Evolutionary conservation across 2,329 filamentous ascomycete genomes (phyloP), one percentile per base, ranked within the genome.

Genomic region (Lasiodiplodia sp.): DNA sequence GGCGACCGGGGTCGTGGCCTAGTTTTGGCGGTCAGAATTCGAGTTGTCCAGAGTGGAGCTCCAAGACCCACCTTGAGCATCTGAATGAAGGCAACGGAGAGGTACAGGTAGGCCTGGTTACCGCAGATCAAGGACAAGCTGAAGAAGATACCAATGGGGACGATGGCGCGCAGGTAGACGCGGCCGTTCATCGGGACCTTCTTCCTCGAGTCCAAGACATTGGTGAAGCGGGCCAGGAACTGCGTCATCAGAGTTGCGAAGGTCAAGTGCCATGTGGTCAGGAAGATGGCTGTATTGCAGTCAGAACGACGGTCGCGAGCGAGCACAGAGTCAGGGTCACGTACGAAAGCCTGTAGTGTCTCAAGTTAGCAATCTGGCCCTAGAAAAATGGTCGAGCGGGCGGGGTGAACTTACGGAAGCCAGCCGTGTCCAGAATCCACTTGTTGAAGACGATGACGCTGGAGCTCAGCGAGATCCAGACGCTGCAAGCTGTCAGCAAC

Each of bases 391-490:
- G 23, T n/a, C 40, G 16, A 16, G 23, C 40, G 8, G 60, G 55
- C 55, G 60, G 16, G 56, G 49, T 52, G 34, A 72, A 80, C 90
- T 85, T 87, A 93, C 91, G 88, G 85, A 97, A 97, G 72, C 92
- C 87, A 71, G 91, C 87, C 49, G 91, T 94, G 76, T 95, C 90
- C 71, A 98, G 87, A 76, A 99, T 93, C 89, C 93, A 97, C 88
- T 99, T 99, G 90, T 99, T 98, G 91, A 97, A 98, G 71, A 99
- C 86, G 80, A 99, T 99, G 78, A 98, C 94, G 75, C 91, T 93
- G 53, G 94, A 97, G 77, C 93, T 97, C 80, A 97, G 87, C 69
- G 90, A 85, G 78, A 99, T 98, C 96, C 96, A 99, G 74, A 90
- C 86, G 75, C 94, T 97, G 80, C 64, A 44, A 63, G 28, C 2